Conservation (phyloP, 1,284 basidiomycete species). For the Heterobasidion irregulare region DNA sequence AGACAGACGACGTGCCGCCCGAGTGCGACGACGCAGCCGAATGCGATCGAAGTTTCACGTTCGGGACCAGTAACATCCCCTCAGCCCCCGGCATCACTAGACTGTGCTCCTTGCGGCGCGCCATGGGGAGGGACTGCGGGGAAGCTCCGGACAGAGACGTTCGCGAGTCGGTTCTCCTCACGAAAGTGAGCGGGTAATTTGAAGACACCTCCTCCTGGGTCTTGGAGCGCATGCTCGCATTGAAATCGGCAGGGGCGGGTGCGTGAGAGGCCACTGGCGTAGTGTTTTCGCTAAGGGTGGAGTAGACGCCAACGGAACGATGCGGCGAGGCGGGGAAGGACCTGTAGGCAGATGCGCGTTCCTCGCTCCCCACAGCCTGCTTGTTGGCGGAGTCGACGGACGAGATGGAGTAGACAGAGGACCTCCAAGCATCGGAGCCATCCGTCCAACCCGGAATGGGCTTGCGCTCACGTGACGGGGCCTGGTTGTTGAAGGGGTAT, state of each 20-base stretch:
- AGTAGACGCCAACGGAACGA: slow-evolving; percentile 38
- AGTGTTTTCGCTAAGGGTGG: slow-evolving; percentile 28
- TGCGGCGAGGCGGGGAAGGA: slow-evolving; percentile 42
- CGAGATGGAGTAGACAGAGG: slow-evolving; percentile 41
- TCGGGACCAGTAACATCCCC: slow-evolving; percentile 58
- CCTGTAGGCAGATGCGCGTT: slow-evolving; percentile 25
- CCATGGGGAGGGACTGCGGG: slow-evolving; percentile 23
- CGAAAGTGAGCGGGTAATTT: slow-evolving; percentile 45
- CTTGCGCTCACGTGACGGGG: slow-evolving; percentile 23
- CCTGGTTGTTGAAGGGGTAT: slow-evolving; percentile 12
- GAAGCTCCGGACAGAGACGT: slow-evolving; percentile 22
- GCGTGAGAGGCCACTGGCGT: slow-evolving; percentile 19
- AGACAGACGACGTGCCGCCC: slow-evolving; percentile 16
- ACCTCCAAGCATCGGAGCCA: slow-evolving; percentile 54
- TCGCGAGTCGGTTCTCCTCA: slow-evolving; percentile 42
- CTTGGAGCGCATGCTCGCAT: slow-evolving; percentile 9
- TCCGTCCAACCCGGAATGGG: slow-evolving; percentile 64
- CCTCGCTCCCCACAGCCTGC: slow-evolving; percentile 15
- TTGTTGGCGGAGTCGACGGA: slow-evolving; percentile 20
- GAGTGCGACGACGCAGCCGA: slow-evolving; percentile 22
- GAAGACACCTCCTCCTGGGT: slow-evolving; percentile 37
- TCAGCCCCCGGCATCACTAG: slow-evolving; percentile 48
- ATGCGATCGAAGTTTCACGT: slow-evolving; percentile 37
- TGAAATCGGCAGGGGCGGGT: slow-evolving; percentile 10
- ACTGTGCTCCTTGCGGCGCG: slow-evolving; percentile 33